Evolutionary conservation across 495 filamentous ascomycete species (phyloP), one percentile per base, ranked within the genome.

Genomic region (Neurospora sp.): DNA sequence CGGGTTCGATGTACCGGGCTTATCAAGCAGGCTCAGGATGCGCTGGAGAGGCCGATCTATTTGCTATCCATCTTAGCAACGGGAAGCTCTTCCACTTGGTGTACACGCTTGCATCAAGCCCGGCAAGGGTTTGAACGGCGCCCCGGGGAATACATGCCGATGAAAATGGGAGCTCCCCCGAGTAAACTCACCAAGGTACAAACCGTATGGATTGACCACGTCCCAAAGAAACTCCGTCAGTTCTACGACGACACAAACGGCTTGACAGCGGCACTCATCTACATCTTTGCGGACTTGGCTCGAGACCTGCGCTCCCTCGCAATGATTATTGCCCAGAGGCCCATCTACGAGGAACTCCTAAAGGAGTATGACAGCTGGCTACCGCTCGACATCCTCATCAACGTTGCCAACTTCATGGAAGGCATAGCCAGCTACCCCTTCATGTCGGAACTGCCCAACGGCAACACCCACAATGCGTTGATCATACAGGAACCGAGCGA

Each of bases 361-460:
- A 74, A 71, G 37, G 62, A 76, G 38, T 72, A 73, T n/a, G 71
- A 41, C 12, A 9, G 9, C 42, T 75, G 72, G 71, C 74, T 72
- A 39, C 73, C 75, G 4, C 49, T 76, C 2, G 75, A 75, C 49
- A 39, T 77, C 2, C 73, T 79, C 18, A 16, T 71, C 66, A 71
- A 77, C 27, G 66, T 46, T 0, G 78, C 75, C 39, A 60, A 46
- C 71, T 78, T 72, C 69, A 69, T 75, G 70, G 78, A 79, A 54
- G 72, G 69, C 7, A 44, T 77, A 11, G 76, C 75, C 2, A 72
- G 72, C 62, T 78, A 74, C 35, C 73, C 78, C 18, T 78, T 40
- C 41, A 77, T 77, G 78, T n/a, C 49, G 2, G 31, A 70, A 3
- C 11, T 76, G 1, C 72, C 73, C 6, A 39, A 42, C 4, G 69